A percentile compares a stretch with the other conserved stretches of the same genome.
phyloP scores from a whole-genome alignment of 306 rosid genomes.

The Castanopsis chinensis region DNA sequence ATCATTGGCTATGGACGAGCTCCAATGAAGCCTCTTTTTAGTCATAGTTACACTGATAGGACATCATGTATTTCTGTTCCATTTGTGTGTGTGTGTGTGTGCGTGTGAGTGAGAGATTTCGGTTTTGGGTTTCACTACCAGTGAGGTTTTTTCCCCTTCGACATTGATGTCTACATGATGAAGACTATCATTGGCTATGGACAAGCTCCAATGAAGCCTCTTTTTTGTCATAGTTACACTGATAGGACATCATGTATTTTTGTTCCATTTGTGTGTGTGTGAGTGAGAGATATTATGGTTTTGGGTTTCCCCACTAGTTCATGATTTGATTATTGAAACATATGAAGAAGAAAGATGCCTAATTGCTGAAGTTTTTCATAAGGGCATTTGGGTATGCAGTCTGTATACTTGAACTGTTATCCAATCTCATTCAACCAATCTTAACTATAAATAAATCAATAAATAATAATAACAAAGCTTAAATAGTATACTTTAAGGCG shows the following conservation, averaged over 20 bases:
- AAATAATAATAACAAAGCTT: not conserved
- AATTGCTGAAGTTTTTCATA: no score
- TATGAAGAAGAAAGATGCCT: no score
- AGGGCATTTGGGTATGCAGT: no score
- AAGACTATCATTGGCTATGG: conserved; percentile 48
- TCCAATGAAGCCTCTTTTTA: conserved; percentile 44
- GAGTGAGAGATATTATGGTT: no score
- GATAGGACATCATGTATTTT: conserved; percentile 36
- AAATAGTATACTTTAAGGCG: conserved; percentile 14
- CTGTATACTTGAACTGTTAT: no score
- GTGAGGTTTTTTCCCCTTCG: not conserved
- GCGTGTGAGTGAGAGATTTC: no score
- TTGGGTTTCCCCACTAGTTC: no score
- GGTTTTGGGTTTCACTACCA: no score
- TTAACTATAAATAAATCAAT: not conserved
- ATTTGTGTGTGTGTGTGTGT: not conserved
- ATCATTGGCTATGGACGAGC: conserved; percentile 44
- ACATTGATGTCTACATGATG: conserved; percentile 50
- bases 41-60: conserved; percentile 85
- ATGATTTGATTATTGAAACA: no score
- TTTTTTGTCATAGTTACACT: conserved; percentile 72
- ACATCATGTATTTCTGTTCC: not conserved
- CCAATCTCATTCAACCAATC: not conserved
- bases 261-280: not conserved
- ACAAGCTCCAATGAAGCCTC: conserved; percentile 42